A percentile compares a stretch with the other conserved stretches of the same genome.
Conservation (phyloP, 768 basidiomycete species). For the Russula earlei region DNA sequence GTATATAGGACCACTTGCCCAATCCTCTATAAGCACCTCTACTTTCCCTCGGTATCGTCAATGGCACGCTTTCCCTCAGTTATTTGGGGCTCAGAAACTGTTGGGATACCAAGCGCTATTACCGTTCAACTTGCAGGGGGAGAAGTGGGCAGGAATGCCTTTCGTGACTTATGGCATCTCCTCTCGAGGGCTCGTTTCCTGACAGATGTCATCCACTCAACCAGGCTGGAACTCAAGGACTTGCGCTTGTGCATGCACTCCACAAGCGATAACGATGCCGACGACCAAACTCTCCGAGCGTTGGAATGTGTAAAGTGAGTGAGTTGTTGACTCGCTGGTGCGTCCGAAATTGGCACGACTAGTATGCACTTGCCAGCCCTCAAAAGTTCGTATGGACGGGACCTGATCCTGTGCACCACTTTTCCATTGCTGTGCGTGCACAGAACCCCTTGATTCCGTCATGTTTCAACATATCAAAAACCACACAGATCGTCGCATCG, state of each 20-base stretch:
- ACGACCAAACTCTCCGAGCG: slow-evolving; percentile 26
- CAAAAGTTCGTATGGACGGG: slow-evolving; percentile 46
- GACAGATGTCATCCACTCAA: not conserved
- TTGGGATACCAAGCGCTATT: slow-evolving; percentile 6
- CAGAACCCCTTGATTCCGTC: not conserved
- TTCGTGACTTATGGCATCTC: slow-evolving; percentile 10
- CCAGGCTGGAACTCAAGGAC: slow-evolving; percentile 22
- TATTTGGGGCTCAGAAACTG: slow-evolving; percentile 7
- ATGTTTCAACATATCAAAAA: not conserved
- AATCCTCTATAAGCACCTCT: slow-evolving; percentile 9
- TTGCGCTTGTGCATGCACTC: slow-evolving; percentile 34
- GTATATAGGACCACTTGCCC: slow-evolving; percentile 5
- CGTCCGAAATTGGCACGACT: not conserved
- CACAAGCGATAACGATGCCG: slow-evolving; percentile 26
- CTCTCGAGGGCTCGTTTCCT: slow-evolving; percentile 4
- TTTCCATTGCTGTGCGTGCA: slow-evolving; percentile 46
- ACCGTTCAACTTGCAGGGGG: slow-evolving; percentile 13
- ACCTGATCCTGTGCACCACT: slow-evolving; percentile 52
- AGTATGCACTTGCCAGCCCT: slow-evolving; percentile 29
- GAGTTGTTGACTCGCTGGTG: not conserved
- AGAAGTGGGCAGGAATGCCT: slow-evolving; percentile 16
- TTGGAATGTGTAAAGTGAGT: slow-evolving; percentile 32
- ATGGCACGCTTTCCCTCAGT: slow-evolving; percentile 5
- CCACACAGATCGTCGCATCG: slow-evolving; percentile 34
- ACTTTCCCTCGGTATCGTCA: slow-evolving; percentile 7